Base-by-base conservation (phyloP, 2,329 filamentous ascomycete species). In the Exutisphaerella laricina region DNA sequence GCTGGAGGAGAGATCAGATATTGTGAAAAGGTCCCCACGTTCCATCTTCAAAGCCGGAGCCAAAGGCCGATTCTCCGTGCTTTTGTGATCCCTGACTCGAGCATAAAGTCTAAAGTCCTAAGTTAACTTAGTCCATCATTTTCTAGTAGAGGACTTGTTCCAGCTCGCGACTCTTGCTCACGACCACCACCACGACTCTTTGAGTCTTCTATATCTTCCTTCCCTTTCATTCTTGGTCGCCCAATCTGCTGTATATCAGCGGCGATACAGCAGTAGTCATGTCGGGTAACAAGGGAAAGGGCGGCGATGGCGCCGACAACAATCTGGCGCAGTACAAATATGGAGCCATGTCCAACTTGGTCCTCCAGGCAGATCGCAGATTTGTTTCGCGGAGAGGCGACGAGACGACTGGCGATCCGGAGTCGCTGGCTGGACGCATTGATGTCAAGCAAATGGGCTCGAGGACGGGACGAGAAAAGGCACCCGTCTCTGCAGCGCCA, bases 311-410 rank as follows among this genome's bases (percentile, higher is more conserved):
- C 48, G 60, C 57, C 43, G 58, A 58, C 46, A 61, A 61, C 53
- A 55, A 58, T 38, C 50, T 65, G 45, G 59, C 55, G 38, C 60
- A 65, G 55, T 65, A 65, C 58, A 65, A 65, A 52, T 65, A 65
- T 56, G 56, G 55, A 46, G 62, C 59, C 35, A 65, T 98, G 92
- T 98, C 92, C 73, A 98, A 98, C 81, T 84, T 98, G 88, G 92
- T 98, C 65, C 87, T 98, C 80, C 92, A 98, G 85, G 89, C 88
- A 73, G 92, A 98, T 74, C 84, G 89, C 71, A 84, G 92, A 59
- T 97, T 98, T 66, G 84, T 94, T 59, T 88, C 88, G 53, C 82
- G 92, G 66, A 82, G 88, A 60, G 88, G 83, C 58, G 90, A 98
- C 69, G 94, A 98, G 72, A 83, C 88, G 52, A 97, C 90, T 39